phyloP scores from a whole-genome alignment of 2,329 filamentous ascomycete species.

The Stachybotrys chartarum region DNA sequence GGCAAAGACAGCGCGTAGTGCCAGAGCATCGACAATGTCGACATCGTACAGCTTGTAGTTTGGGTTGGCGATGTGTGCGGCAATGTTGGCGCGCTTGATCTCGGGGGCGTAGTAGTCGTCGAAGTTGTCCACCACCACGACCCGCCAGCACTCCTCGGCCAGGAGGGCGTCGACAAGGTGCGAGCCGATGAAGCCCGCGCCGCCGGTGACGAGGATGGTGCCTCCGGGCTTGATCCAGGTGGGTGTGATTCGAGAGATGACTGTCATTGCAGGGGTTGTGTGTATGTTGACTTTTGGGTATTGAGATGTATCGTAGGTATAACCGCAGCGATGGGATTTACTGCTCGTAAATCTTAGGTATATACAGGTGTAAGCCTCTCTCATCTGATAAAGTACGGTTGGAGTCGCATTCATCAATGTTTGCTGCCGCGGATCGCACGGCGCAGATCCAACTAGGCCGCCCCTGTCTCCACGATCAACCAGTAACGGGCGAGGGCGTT shows the following conservation, averaged over 20 bases:
- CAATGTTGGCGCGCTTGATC: slow-evolving; percentile 14
- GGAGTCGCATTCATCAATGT: too few species aligned
- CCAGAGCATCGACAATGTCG: slow-evolving; percentile 6
- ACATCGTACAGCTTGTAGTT: slow-evolving; percentile 11
- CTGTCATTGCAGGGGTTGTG: background rate
- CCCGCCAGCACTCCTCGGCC: slow-evolving; percentile 10
- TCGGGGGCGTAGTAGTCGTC: slow-evolving; percentile 12
- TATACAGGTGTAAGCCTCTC: too few species aligned
- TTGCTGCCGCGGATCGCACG: too few species aligned
- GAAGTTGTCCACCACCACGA: slow-evolving; percentile 16
- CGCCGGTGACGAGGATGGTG: slow-evolving; percentile 12
- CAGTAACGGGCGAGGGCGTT: too few species aligned
- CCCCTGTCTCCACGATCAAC: too few species aligned
- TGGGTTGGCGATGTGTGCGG: slow-evolving; percentile 8
- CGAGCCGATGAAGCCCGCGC: slow-evolving; percentile 17
- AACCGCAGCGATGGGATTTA: too few species aligned
- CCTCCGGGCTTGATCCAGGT: background rate
- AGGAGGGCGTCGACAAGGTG: slow-evolving; percentile 14
- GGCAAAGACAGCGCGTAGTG: slow-evolving; percentile 9
- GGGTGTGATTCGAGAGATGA: background rate
- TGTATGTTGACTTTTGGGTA: background rate
- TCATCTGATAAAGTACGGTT: too few species aligned
- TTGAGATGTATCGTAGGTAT: too few species aligned
- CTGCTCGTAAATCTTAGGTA: too few species aligned
- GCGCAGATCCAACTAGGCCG: too few species aligned